Evolutionary conservation across 371 early-diverging fungal genomes (phyloP), one percentile per base, ranked within the genome.

Genomic region (Cokeromyces recurvatus): DNA sequence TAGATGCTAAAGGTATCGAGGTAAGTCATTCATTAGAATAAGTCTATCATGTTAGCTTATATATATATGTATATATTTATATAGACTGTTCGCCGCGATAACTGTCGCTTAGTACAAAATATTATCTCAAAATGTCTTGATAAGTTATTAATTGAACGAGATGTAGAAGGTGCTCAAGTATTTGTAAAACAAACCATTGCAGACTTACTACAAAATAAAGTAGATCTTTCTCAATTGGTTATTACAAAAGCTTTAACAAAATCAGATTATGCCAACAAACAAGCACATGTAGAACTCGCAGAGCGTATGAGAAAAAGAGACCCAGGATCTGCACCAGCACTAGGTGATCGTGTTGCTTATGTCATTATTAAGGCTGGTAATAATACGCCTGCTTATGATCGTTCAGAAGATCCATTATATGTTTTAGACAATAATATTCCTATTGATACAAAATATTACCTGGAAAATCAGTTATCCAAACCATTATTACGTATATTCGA

Each of bases 1-100:
- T 99, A 62, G 99, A 99, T 66, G 89, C 98, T 20, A 99, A 98
- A 74, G 99, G 99, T 41, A 96, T 99, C 58, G 99, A 99, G n/a
- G n/a, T n/a, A n/a, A n/a, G n/a, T n/a, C n/a, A n/a, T n/a, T n/a
- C n/a, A n/a, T n/a, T n/a, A n/a, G n/a, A n/a, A n/a, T n/a, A n/a
- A n/a, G n/a, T n/a, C n/a, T n/a, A n/a, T n/a, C n/a, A n/a, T n/a
- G n/a, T n/a, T n/a, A n/a, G n/a, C n/a, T n/a, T 41, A 90, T n/a
- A n/a, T n/a, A n/a, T n/a, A n/a, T n/a, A n/a, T n/a, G n/a, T n/a
- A n/a, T n/a, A n/a, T n/a, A n/a, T n/a, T n/a, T n/a, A n/a, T n/a
- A n/a, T n/a, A n/a, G 87, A 99, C 99, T 22, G 99, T 99, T 2
- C 89, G 99, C 49, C 89, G 99, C 45, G 99, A 99, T 68, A 98